A percentile compares a stretch with the other conserved stretches of the same genome.
Conservation (phyloP, 2,329 filamentous ascomycete species). For the Akanthomyces dipterigenus region DNA sequence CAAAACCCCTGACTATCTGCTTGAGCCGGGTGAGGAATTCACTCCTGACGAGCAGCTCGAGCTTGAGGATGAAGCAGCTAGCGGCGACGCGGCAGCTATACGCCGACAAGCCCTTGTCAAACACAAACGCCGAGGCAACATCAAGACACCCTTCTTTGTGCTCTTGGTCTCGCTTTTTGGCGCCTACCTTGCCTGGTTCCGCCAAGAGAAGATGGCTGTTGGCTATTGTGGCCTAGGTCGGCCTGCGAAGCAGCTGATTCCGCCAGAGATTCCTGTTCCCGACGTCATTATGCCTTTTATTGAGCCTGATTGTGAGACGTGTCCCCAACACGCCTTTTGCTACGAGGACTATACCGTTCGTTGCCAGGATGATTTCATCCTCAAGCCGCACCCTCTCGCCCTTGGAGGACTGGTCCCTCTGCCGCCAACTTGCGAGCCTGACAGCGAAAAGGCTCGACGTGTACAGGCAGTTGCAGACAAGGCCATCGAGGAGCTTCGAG, state of each 20-base stretch:
- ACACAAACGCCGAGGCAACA: slow-evolving; percentile 34
- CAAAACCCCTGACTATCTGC: slow-evolving; percentile 26
- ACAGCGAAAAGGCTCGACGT: slow-evolving; percentile 82
- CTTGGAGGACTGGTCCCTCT: slow-evolving; percentile 75
- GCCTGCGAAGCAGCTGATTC: slow-evolving; percentile 45
- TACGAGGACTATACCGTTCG: slow-evolving; percentile 67
- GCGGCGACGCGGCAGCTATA: slow-evolving; percentile 41
- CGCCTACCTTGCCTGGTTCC: slow-evolving; percentile 74
- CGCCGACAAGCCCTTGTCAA: slow-evolving; percentile 34
- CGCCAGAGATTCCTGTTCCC: slow-evolving; percentile 52
- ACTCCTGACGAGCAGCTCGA: slow-evolving; percentile 85
- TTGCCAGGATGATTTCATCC: slow-evolving; percentile 82
- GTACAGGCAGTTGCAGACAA: slow-evolving; percentile 84
- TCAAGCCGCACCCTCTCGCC: slow-evolving; percentile 77
- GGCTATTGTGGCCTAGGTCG: slow-evolving; percentile 88
- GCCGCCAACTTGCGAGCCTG: slow-evolving; percentile 87
- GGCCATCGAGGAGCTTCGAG: slow-evolving; percentile 77
- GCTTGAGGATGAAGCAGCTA: slow-evolving; percentile 59
- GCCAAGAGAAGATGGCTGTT: slow-evolving; percentile 92
- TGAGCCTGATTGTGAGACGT: slow-evolving; percentile 79
- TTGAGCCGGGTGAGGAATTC: slow-evolving; percentile 83
- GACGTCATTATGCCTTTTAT: slow-evolving; percentile 63
- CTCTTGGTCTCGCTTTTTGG: slow-evolving; percentile 63
- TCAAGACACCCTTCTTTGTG: slow-evolving; percentile 62
- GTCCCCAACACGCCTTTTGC: slow-evolving; percentile 85